Conservation (phyloP, 257 asterid genomes). For the Coffea eugenioides region DNA sequence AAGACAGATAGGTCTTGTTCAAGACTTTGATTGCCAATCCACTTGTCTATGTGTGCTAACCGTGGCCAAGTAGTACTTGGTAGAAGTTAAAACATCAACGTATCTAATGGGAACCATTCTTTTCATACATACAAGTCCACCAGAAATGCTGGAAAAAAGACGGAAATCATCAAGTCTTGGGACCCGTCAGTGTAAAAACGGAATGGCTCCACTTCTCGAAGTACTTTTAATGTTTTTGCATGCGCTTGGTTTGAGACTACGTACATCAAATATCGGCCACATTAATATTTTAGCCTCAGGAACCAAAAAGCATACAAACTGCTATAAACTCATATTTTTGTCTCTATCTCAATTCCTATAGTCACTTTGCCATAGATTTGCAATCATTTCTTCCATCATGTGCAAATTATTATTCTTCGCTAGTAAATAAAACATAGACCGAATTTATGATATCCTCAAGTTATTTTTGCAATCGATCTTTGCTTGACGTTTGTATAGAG, state of each 20-base stretch:
- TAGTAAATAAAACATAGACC: too few relatives aligned
- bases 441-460: too few relatives aligned
- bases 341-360: background rate
- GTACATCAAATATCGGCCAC: background rate
- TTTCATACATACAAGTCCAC: background rate
- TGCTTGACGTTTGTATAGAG: too few relatives aligned
- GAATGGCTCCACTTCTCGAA: background rate
- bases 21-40: background rate
- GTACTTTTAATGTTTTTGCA: background rate
- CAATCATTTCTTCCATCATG: too few relatives aligned
- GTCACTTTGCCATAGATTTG: too few relatives aligned
- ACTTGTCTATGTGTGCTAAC: background rate
- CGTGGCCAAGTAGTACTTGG: background rate
- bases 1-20: background rate
- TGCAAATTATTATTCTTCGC: too few relatives aligned
- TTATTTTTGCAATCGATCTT: too few relatives aligned
- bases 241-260: background rate
- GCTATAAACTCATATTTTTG: background rate
- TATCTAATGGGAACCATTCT: background rate
- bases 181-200: background rate
- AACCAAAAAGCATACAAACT: background rate
- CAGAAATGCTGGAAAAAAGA: background rate
- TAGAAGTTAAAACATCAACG: slow-evolving; percentile 2
- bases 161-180: background rate
- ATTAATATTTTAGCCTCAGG: background rate